Evolutionary conservation across 805 yeast species (phyloP).

Genomic region (Saccharomycopsis sp.): DNA sequence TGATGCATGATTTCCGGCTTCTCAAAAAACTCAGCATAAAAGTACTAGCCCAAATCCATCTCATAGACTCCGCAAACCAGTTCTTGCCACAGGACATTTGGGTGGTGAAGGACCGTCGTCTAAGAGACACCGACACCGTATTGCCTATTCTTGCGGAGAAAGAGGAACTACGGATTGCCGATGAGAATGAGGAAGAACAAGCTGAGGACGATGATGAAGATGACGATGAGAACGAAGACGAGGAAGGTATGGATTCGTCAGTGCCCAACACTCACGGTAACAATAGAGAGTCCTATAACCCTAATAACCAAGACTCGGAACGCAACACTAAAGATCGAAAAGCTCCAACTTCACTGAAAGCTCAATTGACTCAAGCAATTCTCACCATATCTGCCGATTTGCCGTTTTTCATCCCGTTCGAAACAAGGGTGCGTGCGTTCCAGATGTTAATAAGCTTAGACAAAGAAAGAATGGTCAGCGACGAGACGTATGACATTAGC

Average conservation of each 20-base stretch:
- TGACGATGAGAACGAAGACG: slow-evolving; percentile 23
- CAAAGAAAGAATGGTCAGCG: slow-evolving; percentile 27
- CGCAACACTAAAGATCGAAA: not conserved
- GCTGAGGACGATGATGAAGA: slow-evolving; percentile 22
- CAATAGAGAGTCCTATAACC: no score
- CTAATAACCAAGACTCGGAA: no score
- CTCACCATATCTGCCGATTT: slow-evolving; percentile 50
- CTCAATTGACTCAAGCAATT: slow-evolving; percentile 26
- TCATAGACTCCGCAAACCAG: slow-evolving; percentile 55
- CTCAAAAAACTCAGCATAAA: slow-evolving; percentile 37
- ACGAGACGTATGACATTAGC: slow-evolving; percentile 20
- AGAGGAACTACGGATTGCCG: slow-evolving; percentile 31
- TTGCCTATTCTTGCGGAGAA: slow-evolving; percentile 35
- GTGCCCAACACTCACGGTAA: slow-evolving; percentile 4
- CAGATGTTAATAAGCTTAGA: slow-evolving; percentile 57
- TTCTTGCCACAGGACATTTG: slow-evolving; percentile 50
- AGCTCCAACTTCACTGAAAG: slow-evolving; percentile 3
- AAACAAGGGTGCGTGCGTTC: slow-evolving; percentile 65
- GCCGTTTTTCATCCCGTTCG: slow-evolving; percentile 79
- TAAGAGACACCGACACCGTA: slow-evolving; percentile 33
- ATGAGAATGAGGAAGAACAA: slow-evolving; percentile 20
- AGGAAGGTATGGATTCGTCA: not conserved
- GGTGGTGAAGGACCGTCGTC: slow-evolving; percentile 33
- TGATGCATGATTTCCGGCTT: slow-evolving; percentile 13
- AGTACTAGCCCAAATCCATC: slow-evolving; percentile 56